Evolutionary conservation across 306 rosid genomes (phyloP).

Genomic region (Chamaecrista fasciculata): DNA sequence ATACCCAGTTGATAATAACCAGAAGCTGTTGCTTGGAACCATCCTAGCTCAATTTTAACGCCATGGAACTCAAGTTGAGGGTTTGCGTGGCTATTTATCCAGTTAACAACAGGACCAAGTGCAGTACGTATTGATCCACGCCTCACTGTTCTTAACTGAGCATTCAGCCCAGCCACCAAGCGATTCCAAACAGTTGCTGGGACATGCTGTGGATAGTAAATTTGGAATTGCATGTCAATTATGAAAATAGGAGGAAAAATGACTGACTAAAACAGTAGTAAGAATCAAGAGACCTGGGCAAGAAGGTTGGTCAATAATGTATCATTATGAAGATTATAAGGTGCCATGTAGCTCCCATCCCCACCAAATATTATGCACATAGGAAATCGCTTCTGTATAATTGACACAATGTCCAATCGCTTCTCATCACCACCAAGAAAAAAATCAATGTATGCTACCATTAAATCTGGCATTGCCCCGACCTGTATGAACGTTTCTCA

Average conservation of each 20-base stretch:
- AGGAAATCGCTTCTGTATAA: slow-evolving; percentile 93
- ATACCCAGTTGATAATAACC: slow-evolving; percentile 98
- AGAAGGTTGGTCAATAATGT: slow-evolving; percentile 85
- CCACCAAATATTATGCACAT: slow-evolving; percentile 99
- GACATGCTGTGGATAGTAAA: slow-evolving; percentile 69
- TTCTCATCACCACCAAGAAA: slow-evolving; percentile 99
- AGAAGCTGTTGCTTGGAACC: slow-evolving; percentile 99
- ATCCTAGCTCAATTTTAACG: slow-evolving; percentile 84
- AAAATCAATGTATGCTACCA: slow-evolving; percentile 95
- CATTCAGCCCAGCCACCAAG: slow-evolving; percentile 90
- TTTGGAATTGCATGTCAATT: slow-evolving; percentile 16
- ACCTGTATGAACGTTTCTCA: slow-evolving; percentile 58
- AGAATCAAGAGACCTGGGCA: slow-evolving; percentile 71
- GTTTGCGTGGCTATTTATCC: slow-evolving; percentile 90
- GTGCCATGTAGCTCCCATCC: slow-evolving; percentile 93
- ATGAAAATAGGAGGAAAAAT: slow-evolving; percentile 18
- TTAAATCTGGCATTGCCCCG: slow-evolving; percentile 92
- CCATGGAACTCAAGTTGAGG: slow-evolving; percentile 98
- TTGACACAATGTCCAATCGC: slow-evolving; percentile 86
- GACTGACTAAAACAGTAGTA: slow-evolving; percentile 21
- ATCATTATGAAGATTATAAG: slow-evolving; percentile 90
- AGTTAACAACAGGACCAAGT: slow-evolving; percentile 70
- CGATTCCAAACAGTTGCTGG: slow-evolving; percentile 98
- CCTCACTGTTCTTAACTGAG: slow-evolving; percentile 87
- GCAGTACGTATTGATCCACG: slow-evolving; percentile 81